phyloP scores from a whole-genome alignment of 805 yeast species.

The Cyberlindnera xishuangbannaensis region DNA sequence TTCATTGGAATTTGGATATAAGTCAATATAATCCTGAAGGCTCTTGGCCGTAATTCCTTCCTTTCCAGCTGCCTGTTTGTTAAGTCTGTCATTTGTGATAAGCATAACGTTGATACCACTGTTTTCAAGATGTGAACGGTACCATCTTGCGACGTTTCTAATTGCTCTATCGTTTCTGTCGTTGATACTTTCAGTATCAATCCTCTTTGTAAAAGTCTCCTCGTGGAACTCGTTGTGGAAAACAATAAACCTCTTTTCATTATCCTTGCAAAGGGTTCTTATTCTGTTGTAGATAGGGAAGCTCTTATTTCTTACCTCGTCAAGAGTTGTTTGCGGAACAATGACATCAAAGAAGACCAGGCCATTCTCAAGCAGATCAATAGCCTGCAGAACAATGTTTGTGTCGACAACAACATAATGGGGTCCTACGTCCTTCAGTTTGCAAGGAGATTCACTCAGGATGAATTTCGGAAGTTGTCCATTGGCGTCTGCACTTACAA shows the following conservation, averaged over 20 bases:
- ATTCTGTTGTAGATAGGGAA: conserved; percentile 84
- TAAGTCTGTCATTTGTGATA: conserved; percentile 74
- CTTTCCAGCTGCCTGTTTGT: conserved; percentile 46
- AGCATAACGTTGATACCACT: conserved; percentile 42
- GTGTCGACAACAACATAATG: conserved; percentile 88
- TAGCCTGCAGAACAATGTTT: conserved; percentile 80
- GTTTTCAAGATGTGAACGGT: conserved; percentile 51
- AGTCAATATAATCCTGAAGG: conserved; percentile 63
- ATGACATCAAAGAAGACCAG: conserved; percentile 82
- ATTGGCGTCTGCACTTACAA: conserved; percentile 54
- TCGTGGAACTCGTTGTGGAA: conserved; percentile 89
- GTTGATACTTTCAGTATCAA: conserved; percentile 62
- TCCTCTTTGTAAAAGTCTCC: conserved; percentile 60
- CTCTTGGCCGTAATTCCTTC: conserved; percentile 53
- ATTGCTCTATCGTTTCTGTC: conserved; percentile 92
- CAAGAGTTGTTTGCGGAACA: conserved; percentile 91
- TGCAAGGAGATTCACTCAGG: conserved; percentile 56
- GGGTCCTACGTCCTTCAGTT: conserved; percentile 43
- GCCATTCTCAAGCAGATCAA: conserved; percentile 78
- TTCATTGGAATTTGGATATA: conserved; percentile 66
- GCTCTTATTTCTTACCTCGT: conserved; percentile 85
- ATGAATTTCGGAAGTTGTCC: conserved; percentile 63
- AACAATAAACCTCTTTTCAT: conserved; percentile 78
- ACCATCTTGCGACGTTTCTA: conserved; percentile 70
- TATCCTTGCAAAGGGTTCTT: conserved; percentile 66